A percentile compares a stretch with the other conserved stretches of the same genome.
phyloP scores from a whole-genome alignment of 208 protist species.

The Trypanosoma scelopori region DNA sequence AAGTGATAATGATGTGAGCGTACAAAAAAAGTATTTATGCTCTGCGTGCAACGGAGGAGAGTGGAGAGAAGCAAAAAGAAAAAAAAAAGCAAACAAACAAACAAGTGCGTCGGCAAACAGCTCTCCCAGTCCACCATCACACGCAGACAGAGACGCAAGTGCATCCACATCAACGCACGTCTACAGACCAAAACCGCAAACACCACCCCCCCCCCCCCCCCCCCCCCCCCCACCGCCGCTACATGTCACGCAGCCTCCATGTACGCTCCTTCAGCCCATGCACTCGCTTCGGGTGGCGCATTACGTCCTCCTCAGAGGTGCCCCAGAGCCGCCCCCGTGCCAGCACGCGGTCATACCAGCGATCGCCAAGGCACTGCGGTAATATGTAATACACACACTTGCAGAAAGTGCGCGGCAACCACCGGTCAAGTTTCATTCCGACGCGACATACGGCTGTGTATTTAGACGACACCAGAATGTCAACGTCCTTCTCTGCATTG shows the following conservation, averaged over 20 bases:
- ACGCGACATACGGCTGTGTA: constrained; percentile 73
- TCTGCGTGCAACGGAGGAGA: no score
- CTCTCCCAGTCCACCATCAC: no score
- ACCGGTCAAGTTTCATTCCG: constrained; percentile 80
- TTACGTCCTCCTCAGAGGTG: constrained; percentile 74
- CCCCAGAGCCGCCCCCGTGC: constrained; percentile 71
- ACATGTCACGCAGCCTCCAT: constrained; percentile 52
- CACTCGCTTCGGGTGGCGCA: constrained; percentile 41
- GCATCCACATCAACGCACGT: background rate
- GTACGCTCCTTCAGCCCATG: constrained; percentile 79
- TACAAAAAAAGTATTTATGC: no score
- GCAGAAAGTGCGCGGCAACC: constrained; percentile 36
- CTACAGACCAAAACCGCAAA: constrained; percentile 6
- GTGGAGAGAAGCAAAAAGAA: constrained; percentile 17
- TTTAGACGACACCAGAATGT: constrained; percentile 73
- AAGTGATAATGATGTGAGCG: no score
- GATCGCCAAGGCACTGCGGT: constrained; percentile 49
- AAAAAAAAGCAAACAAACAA: no score
- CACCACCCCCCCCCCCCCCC: no score
- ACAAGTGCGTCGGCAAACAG: no score
- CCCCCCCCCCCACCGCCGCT: no score
- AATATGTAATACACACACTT: constrained; percentile 44
- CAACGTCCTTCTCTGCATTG: constrained; percentile 30
- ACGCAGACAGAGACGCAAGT: no score
- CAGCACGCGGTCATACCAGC: constrained; percentile 56